Percentiles rank a stretch among this genome's conserved stretches.
These are phyloP conservation scores for Piper betle DNA, from an alignment of 164 flowering plant genomes.

Conservation along the genomic window DNA sequence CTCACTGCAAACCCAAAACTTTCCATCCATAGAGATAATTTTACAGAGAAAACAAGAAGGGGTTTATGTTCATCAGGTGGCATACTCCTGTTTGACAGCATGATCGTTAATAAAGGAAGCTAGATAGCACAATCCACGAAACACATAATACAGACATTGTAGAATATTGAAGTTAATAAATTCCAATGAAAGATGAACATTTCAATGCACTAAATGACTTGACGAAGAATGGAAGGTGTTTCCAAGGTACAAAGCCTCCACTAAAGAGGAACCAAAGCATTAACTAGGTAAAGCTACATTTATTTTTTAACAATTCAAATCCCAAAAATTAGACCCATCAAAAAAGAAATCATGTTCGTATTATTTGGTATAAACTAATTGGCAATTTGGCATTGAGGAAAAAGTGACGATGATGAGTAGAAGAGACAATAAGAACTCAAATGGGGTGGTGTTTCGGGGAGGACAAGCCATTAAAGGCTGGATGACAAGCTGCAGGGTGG, in stretches of 20 bases:
- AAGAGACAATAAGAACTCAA: background rate
- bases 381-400: too few species aligned
- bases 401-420: background rate
- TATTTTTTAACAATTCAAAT: too few species aligned
- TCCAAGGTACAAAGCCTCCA: too few species aligned
- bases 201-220: background rate
- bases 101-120: background rate
- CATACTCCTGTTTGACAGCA: slow-evolving; percentile 44
- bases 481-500: background rate
- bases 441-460: background rate
- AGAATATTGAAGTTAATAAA: background rate
- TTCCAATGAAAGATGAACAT: too few species aligned
- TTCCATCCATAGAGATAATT: slow-evolving; percentile 67
- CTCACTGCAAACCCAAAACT: slow-evolving; percentile 57
- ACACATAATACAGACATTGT: background rate
- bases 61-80: slow-evolving; percentile 35
- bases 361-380: too few species aligned
- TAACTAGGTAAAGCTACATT: too few species aligned
- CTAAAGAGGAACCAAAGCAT: too few species aligned
- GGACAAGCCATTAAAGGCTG: background rate
- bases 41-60: slow-evolving; percentile 42
- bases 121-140: background rate
- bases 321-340: too few species aligned
- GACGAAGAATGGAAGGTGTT: too few species aligned
- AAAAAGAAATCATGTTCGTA: too few species aligned